Evolutionary conservation across 352 stramenopile genomes (phyloP).

Genomic region (Globisporangium cylindrosporum): DNA sequence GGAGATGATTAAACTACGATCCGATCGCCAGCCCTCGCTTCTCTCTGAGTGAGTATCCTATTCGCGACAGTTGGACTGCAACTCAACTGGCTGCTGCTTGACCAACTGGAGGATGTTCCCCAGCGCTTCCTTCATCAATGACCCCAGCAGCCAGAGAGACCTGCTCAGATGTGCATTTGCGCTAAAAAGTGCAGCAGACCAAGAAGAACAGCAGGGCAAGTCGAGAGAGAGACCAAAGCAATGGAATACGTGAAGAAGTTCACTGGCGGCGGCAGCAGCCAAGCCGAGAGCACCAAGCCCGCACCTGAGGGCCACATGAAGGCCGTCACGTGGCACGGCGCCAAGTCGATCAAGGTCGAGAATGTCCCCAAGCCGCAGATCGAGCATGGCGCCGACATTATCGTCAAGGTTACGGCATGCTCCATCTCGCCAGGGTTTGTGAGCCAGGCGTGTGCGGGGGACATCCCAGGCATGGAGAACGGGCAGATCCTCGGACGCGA

Average conservation of each 20-base stretch:
- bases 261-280: slow-evolving; percentile 15
- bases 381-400: slow-evolving; percentile 43
- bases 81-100: not conserved
- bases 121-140: not conserved
- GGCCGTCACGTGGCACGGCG: slow-evolving; percentile 51
- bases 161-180: slow-evolving; percentile 16
- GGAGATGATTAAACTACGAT: too few species aligned
- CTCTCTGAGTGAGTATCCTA: too few species aligned
- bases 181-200: not conserved
- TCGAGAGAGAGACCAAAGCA: not conserved
- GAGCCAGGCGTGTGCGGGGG: slow-evolving; percentile 35
- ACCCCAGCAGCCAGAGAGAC: not conserved
- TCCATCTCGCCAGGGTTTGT: slow-evolving; percentile 59
- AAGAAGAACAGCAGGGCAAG: not conserved
- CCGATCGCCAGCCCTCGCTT: too few species aligned
- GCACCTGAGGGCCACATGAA: slow-evolving; percentile 40
- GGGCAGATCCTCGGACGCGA: slow-evolving; percentile 70
- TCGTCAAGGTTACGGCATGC: slow-evolving; percentile 64
- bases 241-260: slow-evolving; percentile 41
- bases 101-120: slow-evolving; percentile 11
- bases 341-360: slow-evolving; percentile 50
- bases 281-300: slow-evolving; percentile 19
- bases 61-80: not conserved
- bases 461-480: slow-evolving; percentile 45
- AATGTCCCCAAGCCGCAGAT: slow-evolving; percentile 57